Evolutionary conservation across 1,139 yeast genomes (phyloP).

Genomic region (Hanseniaspora gamundiae): DNA sequence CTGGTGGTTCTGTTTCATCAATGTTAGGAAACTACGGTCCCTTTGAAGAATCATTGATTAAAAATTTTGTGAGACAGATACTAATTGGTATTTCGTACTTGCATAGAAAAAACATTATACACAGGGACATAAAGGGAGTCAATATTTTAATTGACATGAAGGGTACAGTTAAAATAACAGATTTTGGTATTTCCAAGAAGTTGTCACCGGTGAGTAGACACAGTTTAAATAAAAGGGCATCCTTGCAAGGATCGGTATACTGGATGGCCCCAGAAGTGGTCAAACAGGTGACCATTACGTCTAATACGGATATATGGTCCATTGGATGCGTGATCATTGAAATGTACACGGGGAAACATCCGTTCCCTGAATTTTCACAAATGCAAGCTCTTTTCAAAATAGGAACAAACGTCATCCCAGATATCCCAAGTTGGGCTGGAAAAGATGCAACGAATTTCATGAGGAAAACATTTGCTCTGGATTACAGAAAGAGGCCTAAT

Average conservation of each 20-base stretch:
- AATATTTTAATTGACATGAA: conserved; percentile 80
- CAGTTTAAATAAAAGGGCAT: conserved; percentile 32
- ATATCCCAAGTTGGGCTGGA: conserved; percentile 67
- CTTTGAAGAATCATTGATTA: conserved; percentile 77
- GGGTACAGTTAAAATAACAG: conserved; percentile 86
- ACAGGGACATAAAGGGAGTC: conserved; percentile 89
- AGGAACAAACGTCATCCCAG: conserved; percentile 72
- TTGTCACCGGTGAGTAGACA: conserved; percentile 22
- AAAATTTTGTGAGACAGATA: conserved; percentile 76
- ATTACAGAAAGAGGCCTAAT: conserved; percentile 59
- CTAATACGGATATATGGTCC: conserved; percentile 92
- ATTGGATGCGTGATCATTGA: conserved; percentile 85
- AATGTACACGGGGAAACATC: conserved; percentile 91
- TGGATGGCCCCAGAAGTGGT: conserved; percentile 99
- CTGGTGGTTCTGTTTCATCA: conserved; percentile 91
- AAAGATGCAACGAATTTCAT: conserved; percentile 39
- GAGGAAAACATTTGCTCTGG: conserved; percentile 56
- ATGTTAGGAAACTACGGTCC: conserved; percentile 82
- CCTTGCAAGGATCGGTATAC: conserved; percentile 85
- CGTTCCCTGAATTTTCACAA: conserved; percentile 85
- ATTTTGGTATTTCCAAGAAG: conserved; percentile 85
- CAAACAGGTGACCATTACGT: conserved; percentile 77
- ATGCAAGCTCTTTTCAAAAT: conserved; percentile 94
- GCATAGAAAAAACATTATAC: conserved; percentile 75
- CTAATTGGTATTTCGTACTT: conserved; percentile 69